These are phyloP conservation scores for Metschnikowia anglica DNA, from an alignment of 805 yeast genomes.

Conservation along the genomic window DNA sequence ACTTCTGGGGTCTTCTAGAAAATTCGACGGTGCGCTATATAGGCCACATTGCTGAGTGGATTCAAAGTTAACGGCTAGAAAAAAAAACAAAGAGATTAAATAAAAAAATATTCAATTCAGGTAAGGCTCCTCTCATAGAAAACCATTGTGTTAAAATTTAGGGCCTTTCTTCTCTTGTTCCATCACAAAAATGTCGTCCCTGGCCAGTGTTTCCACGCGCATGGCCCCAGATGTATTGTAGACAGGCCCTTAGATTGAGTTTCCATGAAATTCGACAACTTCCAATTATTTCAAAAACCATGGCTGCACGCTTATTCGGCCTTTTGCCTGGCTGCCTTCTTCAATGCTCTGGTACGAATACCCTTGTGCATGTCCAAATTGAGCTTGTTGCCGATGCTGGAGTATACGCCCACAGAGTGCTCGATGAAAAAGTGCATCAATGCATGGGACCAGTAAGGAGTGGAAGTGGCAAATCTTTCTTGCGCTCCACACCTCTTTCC, in stretches of 20 bases:
- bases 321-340: constrained; percentile 52
- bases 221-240: no score
- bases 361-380: constrained; percentile 76
- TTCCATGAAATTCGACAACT: no score
- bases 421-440: constrained; percentile 82
- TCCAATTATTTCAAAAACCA: background rate
- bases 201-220: no score
- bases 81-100: no score
- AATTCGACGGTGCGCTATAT: constrained; percentile 12
- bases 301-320: constrained; percentile 9
- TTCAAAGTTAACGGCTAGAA: no score
- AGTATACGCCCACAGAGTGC: constrained; percentile 77
- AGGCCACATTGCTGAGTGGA: background rate
- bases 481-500: constrained; percentile 93
- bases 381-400: constrained; percentile 62
- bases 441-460: constrained; percentile 96
- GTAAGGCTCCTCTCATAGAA: no score
- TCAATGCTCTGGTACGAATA: constrained; percentile 80
- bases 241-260: no score
- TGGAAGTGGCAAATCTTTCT: constrained; percentile 78
- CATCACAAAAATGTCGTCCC: no score
- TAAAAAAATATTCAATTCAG: no score
- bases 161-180: no score
- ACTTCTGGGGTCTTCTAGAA: constrained; percentile 19
- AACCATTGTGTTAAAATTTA: no score